These are phyloP conservation scores for Globisporangium canariense DNA, from an alignment of 352 stramenopile genomes.

Conservation along the genomic window DNA sequence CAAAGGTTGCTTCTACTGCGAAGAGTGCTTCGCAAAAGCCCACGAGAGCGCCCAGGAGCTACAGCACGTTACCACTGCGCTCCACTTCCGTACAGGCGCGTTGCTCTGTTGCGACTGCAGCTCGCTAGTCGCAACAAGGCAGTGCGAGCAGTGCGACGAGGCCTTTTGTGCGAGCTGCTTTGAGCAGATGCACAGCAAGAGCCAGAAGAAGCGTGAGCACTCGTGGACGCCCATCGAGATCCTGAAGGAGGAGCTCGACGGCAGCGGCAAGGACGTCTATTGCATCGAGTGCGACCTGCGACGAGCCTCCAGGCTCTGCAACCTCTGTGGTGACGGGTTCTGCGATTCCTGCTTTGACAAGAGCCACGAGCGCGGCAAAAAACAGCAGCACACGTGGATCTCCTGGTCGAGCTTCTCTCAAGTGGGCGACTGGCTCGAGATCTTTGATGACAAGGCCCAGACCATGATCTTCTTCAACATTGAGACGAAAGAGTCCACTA, in stretches of 20 bases:
- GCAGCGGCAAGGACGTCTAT: slow-evolving; percentile 49
- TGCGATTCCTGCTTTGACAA: slow-evolving; percentile 55
- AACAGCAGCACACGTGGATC: slow-evolving; percentile 59
- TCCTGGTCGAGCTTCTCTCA: slow-evolving; percentile 46
- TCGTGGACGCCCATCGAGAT: slow-evolving; percentile 41
- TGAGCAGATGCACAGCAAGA: slow-evolving; percentile 28
- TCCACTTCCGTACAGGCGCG: slow-evolving; percentile 54
- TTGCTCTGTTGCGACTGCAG: slow-evolving; percentile 57
- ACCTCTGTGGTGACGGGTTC: slow-evolving; percentile 76
- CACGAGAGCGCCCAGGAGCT: slow-evolving; percentile 47
- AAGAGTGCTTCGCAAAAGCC: slow-evolving; percentile 42
- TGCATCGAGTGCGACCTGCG: slow-evolving; percentile 69
- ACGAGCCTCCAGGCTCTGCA: slow-evolving; percentile 47
- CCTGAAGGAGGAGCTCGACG: slow-evolving; percentile 44
- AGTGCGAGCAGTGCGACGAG: slow-evolving; percentile 62
- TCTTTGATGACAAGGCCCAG: slow-evolving; percentile 46
- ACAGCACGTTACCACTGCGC: slow-evolving; percentile 34
- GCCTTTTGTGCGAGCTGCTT: slow-evolving; percentile 60
- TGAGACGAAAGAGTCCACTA: slow-evolving; percentile 72
- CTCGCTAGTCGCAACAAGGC: slow-evolving; percentile 29
- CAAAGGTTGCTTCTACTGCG: slow-evolving; percentile 57
- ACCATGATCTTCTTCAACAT: slow-evolving; percentile 69
- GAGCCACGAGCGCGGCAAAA: slow-evolving; percentile 56
- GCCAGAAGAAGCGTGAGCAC: slow-evolving; percentile 34
- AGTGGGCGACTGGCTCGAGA: slow-evolving; percentile 71